Base-by-base conservation (phyloP, 768 basidiomycete genomes). In the Leucosporidium creatinivorum region DNA sequence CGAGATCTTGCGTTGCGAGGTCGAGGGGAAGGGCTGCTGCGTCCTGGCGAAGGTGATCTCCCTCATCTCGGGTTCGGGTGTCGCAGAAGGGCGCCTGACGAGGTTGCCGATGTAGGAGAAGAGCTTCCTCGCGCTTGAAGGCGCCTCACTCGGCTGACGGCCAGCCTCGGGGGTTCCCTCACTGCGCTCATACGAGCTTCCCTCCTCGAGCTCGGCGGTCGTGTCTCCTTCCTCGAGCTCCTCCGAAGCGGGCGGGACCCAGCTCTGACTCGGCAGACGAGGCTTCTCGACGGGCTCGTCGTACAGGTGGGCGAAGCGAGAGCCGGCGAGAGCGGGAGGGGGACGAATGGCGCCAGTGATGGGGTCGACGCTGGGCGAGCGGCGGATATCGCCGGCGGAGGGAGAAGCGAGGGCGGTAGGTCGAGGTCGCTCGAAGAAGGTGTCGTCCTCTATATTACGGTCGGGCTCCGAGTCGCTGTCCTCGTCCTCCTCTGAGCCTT, bases 31-130 rank as follows among this genome's bases (percentile, higher is more conserved):
- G 66, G 66, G 13, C 57, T 62, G 21, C 60, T 21, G 51, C 65
- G 49, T 4, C 52, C 12, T 12, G 25, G 26, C n/a, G 18, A 57
- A 26, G 1, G 31, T 25, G 47, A 57, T 25, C 31, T 71, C 56
- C 23, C 15, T 15, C 66, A 65, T 68, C 56, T 68, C 66, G 18
- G 67, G 68, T 25, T 44, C 36, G 0, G 63, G 60, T 19, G 69
- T 58, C 21, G 51, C 2, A 0, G 57, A 56, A 3, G 48, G 60
- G 15, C 67, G 67, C 4, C 64, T 58, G 17, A 72, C 65, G 59
- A 72, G 57, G 0, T 64, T 65, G 15, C 70, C 70, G 58, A 68
- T 54, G 64, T 66, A 72, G 21, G 63, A 66, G 39, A 72, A 61
- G 30, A 72, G 39, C 31, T 62, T 58, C 28, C 44, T 49, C 0